Base-by-base conservation (phyloP, 495 filamentous ascomycete genomes). In the Penicillium dipodomyicola region DNA sequence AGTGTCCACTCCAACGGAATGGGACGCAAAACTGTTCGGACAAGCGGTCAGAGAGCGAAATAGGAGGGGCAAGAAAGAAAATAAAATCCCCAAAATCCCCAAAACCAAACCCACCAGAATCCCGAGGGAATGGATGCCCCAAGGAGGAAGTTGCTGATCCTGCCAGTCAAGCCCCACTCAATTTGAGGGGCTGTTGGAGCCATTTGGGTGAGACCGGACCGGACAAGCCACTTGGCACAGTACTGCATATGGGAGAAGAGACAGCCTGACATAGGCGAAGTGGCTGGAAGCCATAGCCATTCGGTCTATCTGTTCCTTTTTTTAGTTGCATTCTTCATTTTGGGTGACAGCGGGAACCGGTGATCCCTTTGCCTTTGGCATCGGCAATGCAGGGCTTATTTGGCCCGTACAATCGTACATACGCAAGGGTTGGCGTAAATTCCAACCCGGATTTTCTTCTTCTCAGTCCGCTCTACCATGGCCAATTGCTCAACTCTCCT, bases 71-170 rank as follows among this genome's bases (percentile, higher is more conserved):
- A 32, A 44, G 8, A 52, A 49, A 41, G 29, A 32, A 54, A 32
- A 22, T n/a, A 25, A 46, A 32, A 30, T 9, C 29, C 27, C 22
- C 20, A 20, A 58, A 58, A 60, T 9, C 27, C 22, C 20, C 1
- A 58, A 58, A 60, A 56, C 49, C 35, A 54, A 57, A 60, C 42
- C 63, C 61, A 64, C 56, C 45, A 52, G 22, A 52, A 41, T 61
- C 63, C 65, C 65, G 63, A 68, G 50, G 56, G 56, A 58, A 54
- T 51, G 65, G 65, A 54, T 54, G 52, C 49, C 61, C 37, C 58
- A 66, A 66, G 61, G 63, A 68, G 60, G 50, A 57, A 49, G 46
- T 37, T 62, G 63, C 58, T 66, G 65, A 66, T 68, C 63, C 27
- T 61, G 51, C 43, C 63, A 37, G 52, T 55, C 40, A 14, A 57